These are phyloP conservation scores for Ensete ventricosum DNA, from an alignment of 176 grass and related monocot genomes.

Conservation along the genomic window DNA sequence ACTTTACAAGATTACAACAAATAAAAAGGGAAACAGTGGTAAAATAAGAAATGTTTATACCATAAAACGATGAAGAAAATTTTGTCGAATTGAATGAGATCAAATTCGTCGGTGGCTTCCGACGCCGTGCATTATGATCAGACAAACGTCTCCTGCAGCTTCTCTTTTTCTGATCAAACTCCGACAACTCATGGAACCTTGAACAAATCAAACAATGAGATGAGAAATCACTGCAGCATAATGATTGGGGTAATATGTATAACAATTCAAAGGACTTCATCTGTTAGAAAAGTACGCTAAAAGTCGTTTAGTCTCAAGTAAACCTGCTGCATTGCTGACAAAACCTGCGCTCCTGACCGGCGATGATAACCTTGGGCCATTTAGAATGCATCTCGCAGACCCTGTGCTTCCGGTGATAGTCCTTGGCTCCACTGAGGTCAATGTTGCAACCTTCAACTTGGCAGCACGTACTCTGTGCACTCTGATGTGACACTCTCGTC, in stretches of 20 bases:
- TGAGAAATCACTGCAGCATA: neutral
- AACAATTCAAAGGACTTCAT: neutral
- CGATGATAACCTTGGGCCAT: slow-evolving; percentile 53
- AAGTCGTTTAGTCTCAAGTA: slow-evolving; percentile 7
- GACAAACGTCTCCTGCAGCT: slow-evolving; percentile 83
- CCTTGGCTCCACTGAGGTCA: slow-evolving; percentile 77
- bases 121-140: slow-evolving; percentile 90
- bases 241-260: neutral
- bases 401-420: slow-evolving; percentile 80
- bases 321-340: slow-evolving; percentile 99
- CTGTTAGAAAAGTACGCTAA: slow-evolving; percentile 1
- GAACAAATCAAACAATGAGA: slow-evolving; percentile 23
- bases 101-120: slow-evolving; percentile 61
- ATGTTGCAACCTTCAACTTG: slow-evolving; percentile 87
- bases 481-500: slow-evolving; percentile 6
- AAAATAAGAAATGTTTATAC: slow-evolving; percentile 17
- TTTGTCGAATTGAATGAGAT: slow-evolving; percentile 62
- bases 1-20: neutral
- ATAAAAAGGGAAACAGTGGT: neutral
- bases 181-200: slow-evolving; percentile 77
- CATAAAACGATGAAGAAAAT: slow-evolving; percentile 59
- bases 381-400: slow-evolving; percentile 83
- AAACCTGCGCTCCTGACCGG: slow-evolving; percentile 78
- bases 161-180: slow-evolving; percentile 92
- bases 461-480: slow-evolving; percentile 20